A percentile compares a stretch with the other conserved stretches of the same genome.
Evolutionary conservation across 2,329 filamentous ascomycete genomes (phyloP).

Genomic region (Alternaria ventricosa): DNA sequence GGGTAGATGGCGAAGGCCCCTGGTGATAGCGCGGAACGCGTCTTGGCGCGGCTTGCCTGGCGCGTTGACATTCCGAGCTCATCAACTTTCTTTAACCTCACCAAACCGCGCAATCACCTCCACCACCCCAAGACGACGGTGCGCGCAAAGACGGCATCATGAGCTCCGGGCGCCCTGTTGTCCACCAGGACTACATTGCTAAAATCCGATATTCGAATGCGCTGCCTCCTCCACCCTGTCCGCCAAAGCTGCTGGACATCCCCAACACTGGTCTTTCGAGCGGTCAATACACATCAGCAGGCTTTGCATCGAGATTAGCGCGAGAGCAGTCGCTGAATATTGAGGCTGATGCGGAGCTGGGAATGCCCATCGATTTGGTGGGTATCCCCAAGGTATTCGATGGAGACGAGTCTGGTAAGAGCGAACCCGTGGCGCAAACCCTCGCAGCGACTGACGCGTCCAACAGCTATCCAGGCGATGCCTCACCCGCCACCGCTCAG

Average conservation of each 20-base stretch:
- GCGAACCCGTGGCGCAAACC: conserved; percentile 3
- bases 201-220: conserved; percentile 95
- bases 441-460: conserved; percentile 28
- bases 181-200: conserved; percentile 96
- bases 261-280: conserved; percentile 88
- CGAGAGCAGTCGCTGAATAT: conserved; percentile 94
- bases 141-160: conserved; percentile 20
- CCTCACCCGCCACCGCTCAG: conserved; percentile 75
- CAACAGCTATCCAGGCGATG: conserved; percentile 79
- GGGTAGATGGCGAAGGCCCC: background rate
- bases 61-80: conserved; percentile 31
- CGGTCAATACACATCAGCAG: conserved; percentile 87
- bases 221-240: conserved; percentile 89
- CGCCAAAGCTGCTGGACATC: conserved; percentile 95
- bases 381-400: conserved; percentile 95
- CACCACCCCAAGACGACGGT: conserved; percentile 11
- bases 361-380: conserved; percentile 95
- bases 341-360: conserved; percentile 95
- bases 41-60: conserved; percentile 27
- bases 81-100: conserved; percentile 35
- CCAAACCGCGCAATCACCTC: conserved; percentile 10
- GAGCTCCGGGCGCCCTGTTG: conserved; percentile 45
- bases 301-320: conserved; percentile 86
- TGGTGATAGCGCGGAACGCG: conserved; percentile 4
- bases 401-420: conserved; percentile 87